Evolutionary conservation across 345 rosid genomes (phyloP).

Genomic region (Psidium guajava): DNA sequence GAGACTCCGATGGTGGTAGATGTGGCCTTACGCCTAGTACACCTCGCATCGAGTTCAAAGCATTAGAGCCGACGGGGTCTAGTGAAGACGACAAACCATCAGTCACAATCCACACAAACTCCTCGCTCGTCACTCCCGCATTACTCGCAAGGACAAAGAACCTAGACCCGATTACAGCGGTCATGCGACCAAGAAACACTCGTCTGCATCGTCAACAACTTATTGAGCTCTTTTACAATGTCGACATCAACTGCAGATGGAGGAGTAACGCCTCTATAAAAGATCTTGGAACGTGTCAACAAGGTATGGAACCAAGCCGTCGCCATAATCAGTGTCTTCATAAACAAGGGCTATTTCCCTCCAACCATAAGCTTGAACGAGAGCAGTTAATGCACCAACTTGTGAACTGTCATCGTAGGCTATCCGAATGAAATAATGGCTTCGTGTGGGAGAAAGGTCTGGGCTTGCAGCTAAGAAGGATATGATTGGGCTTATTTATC

Average conservation of each 20-base stretch:
- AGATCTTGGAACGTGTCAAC: constrained; percentile 12
- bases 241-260: constrained; percentile 4
- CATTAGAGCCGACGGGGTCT: no score
- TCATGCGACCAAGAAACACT: constrained; percentile 29
- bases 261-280: constrained; percentile 8
- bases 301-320: constrained; percentile 15
- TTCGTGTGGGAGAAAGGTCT: not conserved
- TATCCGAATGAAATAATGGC: constrained; percentile 14
- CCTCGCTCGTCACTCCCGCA: constrained; percentile 20
- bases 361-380: constrained; percentile 22
- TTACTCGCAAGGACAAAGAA: constrained; percentile 11
- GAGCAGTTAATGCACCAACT: constrained; percentile 11
- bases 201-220: constrained; percentile 18
- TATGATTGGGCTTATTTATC: constrained; percentile 9
- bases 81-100: constrained; percentile 1
- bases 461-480: constrained; percentile 21
- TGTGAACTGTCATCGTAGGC: constrained; percentile 15
- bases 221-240: constrained; percentile 14
- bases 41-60: not conserved
- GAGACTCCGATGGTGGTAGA: not conserved
- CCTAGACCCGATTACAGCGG: constrained; percentile 12
- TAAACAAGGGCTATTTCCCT: constrained; percentile 16
- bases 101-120: constrained; percentile 27
- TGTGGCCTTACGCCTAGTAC: constrained; percentile 3
- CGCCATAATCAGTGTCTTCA: constrained; percentile 26